These are phyloP conservation scores for Emmonsiellopsis sp. DNA, from an alignment of 2,329 filamentous ascomycete species.

Conservation along the genomic window DNA sequence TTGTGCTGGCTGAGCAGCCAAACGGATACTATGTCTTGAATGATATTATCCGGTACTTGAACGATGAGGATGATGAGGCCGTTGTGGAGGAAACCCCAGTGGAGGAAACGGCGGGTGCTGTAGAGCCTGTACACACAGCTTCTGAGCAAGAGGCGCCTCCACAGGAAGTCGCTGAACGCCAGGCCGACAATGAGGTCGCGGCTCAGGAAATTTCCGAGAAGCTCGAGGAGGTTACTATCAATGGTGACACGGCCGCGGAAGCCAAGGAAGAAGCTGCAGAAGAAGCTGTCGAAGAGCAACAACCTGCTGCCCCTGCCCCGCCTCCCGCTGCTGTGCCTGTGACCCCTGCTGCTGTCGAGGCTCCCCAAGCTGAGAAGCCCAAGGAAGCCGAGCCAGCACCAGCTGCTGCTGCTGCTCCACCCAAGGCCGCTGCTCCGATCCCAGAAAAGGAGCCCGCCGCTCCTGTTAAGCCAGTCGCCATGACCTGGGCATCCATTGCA, in stretches of 20 bases:
- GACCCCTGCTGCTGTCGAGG: conserved; percentile 19
- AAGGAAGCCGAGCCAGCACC: conserved; percentile 46
- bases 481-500: conserved; percentile 59
- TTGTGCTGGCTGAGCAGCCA: conserved; percentile 89
- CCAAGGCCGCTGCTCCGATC: conserved; percentile 30
- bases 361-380: conserved; percentile 52
- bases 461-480: conserved; percentile 42
- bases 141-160: conserved; percentile 40
- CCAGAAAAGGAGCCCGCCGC: conserved; percentile 46
- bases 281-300: conserved; percentile 19
- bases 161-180: conserved; percentile 20
- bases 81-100: conserved; percentile 32
- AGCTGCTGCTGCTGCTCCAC: conserved; percentile 45
- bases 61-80: conserved; percentile 61
- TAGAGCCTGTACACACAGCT: conserved; percentile 23
- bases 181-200: conserved; percentile 36
- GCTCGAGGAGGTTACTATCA: conserved; percentile 55
- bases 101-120: conserved; percentile 35
- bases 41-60: conserved; percentile 92
- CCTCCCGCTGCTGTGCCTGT: conserved; percentile 11
- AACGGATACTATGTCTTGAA: conserved; percentile 98
- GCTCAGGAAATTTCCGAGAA: conserved; percentile 60
- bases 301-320: conserved; percentile 27
- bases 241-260: conserved; percentile 31
- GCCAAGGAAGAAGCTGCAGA: conserved; percentile 22